Percentiles rank a stretch among this genome's conserved stretches.
These are phyloP conservation scores for Pythium phragmiticola DNA, from an alignment of 352 stramenopile species.

Conservation along the genomic window DNA sequence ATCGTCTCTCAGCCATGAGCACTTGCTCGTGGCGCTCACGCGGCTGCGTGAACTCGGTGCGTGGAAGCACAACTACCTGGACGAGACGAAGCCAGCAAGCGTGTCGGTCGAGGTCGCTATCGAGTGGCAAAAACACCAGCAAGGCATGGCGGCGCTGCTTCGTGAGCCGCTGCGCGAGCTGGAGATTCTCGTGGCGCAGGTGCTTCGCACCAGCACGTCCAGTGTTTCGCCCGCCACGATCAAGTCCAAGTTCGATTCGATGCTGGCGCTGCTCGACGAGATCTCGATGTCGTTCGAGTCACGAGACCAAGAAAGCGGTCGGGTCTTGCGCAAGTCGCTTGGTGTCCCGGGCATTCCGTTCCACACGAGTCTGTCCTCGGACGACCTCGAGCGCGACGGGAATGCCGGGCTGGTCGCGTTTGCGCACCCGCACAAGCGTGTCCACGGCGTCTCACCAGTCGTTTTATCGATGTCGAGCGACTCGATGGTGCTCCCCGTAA, in stretches of 20 bases:
- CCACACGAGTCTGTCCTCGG: slow-evolving; percentile 41
- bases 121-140: slow-evolving; percentile 61
- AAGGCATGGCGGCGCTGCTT: slow-evolving; percentile 39
- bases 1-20: slow-evolving; percentile 68
- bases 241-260: slow-evolving; percentile 26
- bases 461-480: slow-evolving; percentile 11
- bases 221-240: slow-evolving; percentile 11
- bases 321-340: slow-evolving; percentile 31
- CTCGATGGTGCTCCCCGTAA: slow-evolving; percentile 21
- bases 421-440: slow-evolving; percentile 48
- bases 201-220: slow-evolving; percentile 32
- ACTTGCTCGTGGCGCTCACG: slow-evolving; percentile 57
- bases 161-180: slow-evolving; percentile 62
- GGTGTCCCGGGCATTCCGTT: slow-evolving; percentile 63
- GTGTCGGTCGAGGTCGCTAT: slow-evolving; percentile 38
- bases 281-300: slow-evolving; percentile 25
- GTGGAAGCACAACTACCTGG: slow-evolving; percentile 34
- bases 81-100: slow-evolving; percentile 25
- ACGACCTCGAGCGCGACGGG: slow-evolving; percentile 45
- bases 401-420: slow-evolving; percentile 48
- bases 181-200: slow-evolving; percentile 55
- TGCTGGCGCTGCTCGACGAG: slow-evolving; percentile 23
- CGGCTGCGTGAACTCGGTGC: slow-evolving; percentile 25
- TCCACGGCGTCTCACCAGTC: slow-evolving; percentile 64
- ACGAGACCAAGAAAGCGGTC: slow-evolving; percentile 23